Conservation (phyloP, 2,329 filamentous ascomycete species). For the Cladosporium sp. region DNA sequence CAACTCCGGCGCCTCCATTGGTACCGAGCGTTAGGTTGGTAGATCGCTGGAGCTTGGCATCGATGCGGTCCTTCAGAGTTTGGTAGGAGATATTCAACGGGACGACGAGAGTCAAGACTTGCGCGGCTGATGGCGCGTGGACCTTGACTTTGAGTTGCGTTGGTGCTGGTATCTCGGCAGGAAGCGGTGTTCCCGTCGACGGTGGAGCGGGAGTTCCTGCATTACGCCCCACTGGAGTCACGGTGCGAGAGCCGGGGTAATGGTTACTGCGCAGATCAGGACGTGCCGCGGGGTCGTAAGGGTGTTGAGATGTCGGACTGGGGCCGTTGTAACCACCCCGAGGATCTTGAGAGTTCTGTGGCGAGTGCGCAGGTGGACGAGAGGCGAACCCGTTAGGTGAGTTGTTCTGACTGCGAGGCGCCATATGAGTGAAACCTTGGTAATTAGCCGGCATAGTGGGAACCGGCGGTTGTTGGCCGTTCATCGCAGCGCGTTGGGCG, state of each 20-base stretch:
- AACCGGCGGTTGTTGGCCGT: slow-evolving; percentile 46
- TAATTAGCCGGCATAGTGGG: slow-evolving; percentile 29
- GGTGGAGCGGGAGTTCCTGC: slow-evolving; percentile 26
- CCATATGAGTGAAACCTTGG: slow-evolving; percentile 26
- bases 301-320: slow-evolving; percentile 5
- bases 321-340: slow-evolving; percentile 11
- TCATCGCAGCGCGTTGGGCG: slow-evolving; percentile 53
- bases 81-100: slow-evolving; percentile 93
- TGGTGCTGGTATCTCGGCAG: slow-evolving; percentile 23
- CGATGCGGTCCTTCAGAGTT: slow-evolving; percentile 88
- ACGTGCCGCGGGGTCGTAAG: slow-evolving; percentile 1
- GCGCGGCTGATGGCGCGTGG: slow-evolving; percentile 70
- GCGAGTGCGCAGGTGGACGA: slow-evolving; percentile 42
- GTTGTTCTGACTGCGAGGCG: slow-evolving; percentile 72
- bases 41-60: slow-evolving; percentile 85
- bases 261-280: slow-evolving; percentile 16
- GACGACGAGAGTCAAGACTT: slow-evolving; percentile 92
- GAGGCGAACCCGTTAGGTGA: slow-evolving; percentile 51
- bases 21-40: slow-evolving; percentile 69
- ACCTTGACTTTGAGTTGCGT: slow-evolving; percentile 95
- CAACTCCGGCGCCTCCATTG: slow-evolving; percentile 17
- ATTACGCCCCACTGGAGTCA: slow-evolving; percentile 33
- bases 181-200: slow-evolving; percentile 11
- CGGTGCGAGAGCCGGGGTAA: slow-evolving; percentile 33
- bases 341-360: slow-evolving; percentile 48